phyloP scores from a whole-genome alignment of 2,329 filamentous ascomycete genomes.

The Botrytis pseudocinerea region DNA sequence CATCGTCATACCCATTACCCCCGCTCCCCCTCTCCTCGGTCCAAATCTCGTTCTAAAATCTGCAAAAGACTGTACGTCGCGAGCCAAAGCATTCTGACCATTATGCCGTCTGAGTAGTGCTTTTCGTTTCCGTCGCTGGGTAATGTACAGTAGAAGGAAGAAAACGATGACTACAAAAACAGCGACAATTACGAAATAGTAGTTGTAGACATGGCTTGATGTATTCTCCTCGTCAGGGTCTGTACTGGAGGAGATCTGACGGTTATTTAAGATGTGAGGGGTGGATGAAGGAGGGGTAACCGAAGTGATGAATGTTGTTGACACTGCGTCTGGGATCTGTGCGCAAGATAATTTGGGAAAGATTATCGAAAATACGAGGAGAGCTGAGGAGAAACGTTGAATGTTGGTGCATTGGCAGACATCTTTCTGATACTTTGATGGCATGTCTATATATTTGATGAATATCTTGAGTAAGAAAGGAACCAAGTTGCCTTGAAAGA shows the following conservation, averaged over 20 bases:
- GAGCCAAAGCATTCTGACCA: slow-evolving; percentile 40
- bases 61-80: slow-evolving; percentile 35
- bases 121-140: slow-evolving; percentile 42
- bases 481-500: background rate
- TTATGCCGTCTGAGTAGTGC: slow-evolving; percentile 26
- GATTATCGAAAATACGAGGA: slow-evolving; percentile 34
- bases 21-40: slow-evolving; percentile 24
- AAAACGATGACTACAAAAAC: slow-evolving; percentile 47
- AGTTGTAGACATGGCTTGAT: slow-evolving; percentile 54
- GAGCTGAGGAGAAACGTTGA: slow-evolving; percentile 27
- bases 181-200: slow-evolving; percentile 53
- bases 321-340: slow-evolving; percentile 28
- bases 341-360: slow-evolving; percentile 33
- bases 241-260: slow-evolving; percentile 5
- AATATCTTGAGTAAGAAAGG: background rate
- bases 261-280: slow-evolving; percentile 9
- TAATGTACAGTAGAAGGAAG: slow-evolving; percentile 47
- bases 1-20: slow-evolving; percentile 20
- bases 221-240: slow-evolving; percentile 22
- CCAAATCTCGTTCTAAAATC: slow-evolving; percentile 26
- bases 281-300: slow-evolving; percentile 19
- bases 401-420: slow-evolving; percentile 28
- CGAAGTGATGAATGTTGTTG: slow-evolving; percentile 26
- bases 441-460: slow-evolving; percentile 8
- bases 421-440: slow-evolving; percentile 3